phyloP scores from a whole-genome alignment of 345 rosid species.

The Brassica cretica region DNA sequence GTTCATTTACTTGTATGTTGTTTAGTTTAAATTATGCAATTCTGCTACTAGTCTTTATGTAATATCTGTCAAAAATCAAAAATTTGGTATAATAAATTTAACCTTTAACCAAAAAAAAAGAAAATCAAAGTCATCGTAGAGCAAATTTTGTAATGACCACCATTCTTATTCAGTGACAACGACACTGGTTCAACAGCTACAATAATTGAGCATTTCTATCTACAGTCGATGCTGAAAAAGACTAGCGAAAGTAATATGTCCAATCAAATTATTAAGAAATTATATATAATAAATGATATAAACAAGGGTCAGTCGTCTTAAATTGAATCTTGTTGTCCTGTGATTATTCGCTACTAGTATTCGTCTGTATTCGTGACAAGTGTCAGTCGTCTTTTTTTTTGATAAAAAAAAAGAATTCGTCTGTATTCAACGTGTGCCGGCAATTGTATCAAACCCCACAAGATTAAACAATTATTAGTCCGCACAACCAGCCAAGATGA shows the following conservation, averaged over 20 bases:
- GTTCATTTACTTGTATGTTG: no score
- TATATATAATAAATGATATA: not conserved
- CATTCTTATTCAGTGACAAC: not conserved
- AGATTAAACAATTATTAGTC: slow-evolving; percentile 27
- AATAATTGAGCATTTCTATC: slow-evolving; percentile 14
- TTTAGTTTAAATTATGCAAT: no score
- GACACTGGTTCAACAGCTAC: slow-evolving; percentile 31
- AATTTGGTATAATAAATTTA: no score
- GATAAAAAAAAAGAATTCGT: not conserved
- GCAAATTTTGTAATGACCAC: slow-evolving; percentile 3
- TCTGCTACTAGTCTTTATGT: no score
- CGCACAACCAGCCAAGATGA: slow-evolving; percentile 26
- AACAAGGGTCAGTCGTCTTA: slow-evolving; percentile 15
- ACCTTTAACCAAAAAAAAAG: no score
- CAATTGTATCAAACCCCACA: slow-evolving; percentile 30
- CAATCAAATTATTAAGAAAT: slow-evolving; percentile 9
- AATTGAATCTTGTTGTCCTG: slow-evolving; percentile 21
- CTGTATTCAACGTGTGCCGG: slow-evolving; percentile 15
- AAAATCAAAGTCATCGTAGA: not conserved
- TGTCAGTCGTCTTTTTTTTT: no score
- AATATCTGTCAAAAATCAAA: no score
- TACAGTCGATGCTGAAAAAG: slow-evolving; percentile 28
- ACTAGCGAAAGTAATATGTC: slow-evolving; percentile 30
- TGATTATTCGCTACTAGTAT: not conserved
- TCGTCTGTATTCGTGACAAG: not conserved